These are phyloP conservation scores for Trypanosoma rangeli DNA, from an alignment of 208 protist genomes.

Conservation along the genomic window DNA sequence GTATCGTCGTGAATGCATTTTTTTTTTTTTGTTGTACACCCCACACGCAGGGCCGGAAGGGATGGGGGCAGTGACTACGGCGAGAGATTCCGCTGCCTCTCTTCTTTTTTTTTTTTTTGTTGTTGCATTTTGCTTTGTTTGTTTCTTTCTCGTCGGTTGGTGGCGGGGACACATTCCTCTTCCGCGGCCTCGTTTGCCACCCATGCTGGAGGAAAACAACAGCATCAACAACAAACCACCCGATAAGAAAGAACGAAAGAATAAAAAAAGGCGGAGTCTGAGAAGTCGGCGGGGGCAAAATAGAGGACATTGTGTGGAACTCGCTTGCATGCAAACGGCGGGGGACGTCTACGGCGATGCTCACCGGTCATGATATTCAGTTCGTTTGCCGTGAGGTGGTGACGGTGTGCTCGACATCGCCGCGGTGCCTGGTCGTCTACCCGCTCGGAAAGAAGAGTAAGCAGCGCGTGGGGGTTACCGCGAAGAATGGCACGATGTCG, in stretches of 20 bases:
- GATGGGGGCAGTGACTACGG: no score
- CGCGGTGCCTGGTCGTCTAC: slow-evolving; percentile 76
- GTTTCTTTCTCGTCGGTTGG: not conserved
- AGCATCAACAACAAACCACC: no score
- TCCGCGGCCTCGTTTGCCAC: not conserved
- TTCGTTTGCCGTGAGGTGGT: slow-evolving; percentile 38
- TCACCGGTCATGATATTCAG: slow-evolving; percentile 17
- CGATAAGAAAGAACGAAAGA: not conserved
- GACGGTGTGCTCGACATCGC: slow-evolving; percentile 35
- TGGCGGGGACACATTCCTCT: not conserved
- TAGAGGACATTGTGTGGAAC: not conserved
- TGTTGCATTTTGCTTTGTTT: not conserved
- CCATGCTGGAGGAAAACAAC: not conserved
- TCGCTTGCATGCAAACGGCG: not conserved
- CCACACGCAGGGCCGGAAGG: not conserved
- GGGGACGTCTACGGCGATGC: not conserved
- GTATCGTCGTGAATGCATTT: not conserved
- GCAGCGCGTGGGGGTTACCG: slow-evolving; percentile 77
- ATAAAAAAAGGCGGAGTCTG: no score
- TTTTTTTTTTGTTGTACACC: not conserved
- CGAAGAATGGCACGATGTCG: slow-evolving; percentile 53
- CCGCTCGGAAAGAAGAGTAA: slow-evolving; percentile 62
- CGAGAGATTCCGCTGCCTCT: no score
- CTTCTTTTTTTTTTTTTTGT: slow-evolving; percentile 9
- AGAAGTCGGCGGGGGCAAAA: not conserved